Base-by-base conservation (phyloP, 2,329 filamentous ascomycete species). In the Conoideocrella luteorostrata region DNA sequence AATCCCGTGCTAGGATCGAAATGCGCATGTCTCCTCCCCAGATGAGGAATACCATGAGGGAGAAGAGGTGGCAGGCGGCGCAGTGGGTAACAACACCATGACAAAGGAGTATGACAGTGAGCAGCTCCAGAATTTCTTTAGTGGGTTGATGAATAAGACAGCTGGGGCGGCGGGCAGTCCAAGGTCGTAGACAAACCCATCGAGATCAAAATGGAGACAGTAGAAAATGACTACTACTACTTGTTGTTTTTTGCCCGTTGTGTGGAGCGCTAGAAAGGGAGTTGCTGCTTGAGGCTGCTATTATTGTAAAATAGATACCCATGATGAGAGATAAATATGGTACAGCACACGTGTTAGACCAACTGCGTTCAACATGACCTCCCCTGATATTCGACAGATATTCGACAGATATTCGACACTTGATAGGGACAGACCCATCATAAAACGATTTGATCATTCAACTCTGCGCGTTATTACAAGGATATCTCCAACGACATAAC, bases 101-200 rank as follows among this genome's bases (percentile, higher is more conserved):
- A 68, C 60, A 34, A 66, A 66, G 52, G 61, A 66, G 7, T 64
- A 56, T 44, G 64, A 80, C 58, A 78, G 73, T 34, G 75, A 78
- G 48, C 74, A 77, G 52, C 61, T 80, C 42, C 71, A 78, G 50
- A 76, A 71, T 49, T 81, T 81, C 62, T 81, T 81, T 53, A 71
- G 70, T 45, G 74, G 72, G 26, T 59, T 81, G 48, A 79, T 80
- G 75, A 78, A 78, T 52, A 69, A 73, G 49, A 73, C 74, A 40
- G 58, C 51, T 21, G 52, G 52, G 7, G 47, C 53, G 13, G 46
- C 47, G 2, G 56, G 57, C n/a, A 47, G 46, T 4, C 50, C 53
- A 9, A 50, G 55, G 24, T 50, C 17, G 43, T 47, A 38, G 23
- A 21, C 15, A 37, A 26, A 9, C 7, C 5, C 21, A 22, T 23